Percentiles rank a stretch among this genome's conserved stretches.
Conservation (phyloP, 495 filamentous ascomycete species). For the Talaromyces trachyspermus region DNA sequence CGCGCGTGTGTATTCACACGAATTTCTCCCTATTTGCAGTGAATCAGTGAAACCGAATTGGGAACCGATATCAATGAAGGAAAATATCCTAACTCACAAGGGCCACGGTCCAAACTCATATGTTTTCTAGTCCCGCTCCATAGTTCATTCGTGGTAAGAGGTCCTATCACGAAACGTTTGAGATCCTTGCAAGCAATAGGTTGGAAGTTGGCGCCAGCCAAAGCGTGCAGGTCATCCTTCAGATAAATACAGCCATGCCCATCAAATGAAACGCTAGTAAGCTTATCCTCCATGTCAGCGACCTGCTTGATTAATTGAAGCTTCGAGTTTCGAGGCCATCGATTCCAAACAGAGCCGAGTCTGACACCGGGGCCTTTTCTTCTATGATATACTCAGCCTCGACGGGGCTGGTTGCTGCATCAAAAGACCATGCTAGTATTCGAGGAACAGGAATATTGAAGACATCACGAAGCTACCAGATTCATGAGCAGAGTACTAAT, state of each 20-base stretch:
- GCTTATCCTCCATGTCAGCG: constrained; percentile 30
- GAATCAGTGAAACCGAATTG: no score
- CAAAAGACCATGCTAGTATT: constrained; percentile 26
- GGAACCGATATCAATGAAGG: not conserved
- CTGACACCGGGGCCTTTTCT: constrained; percentile 30
- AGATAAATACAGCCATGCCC: constrained; percentile 35
- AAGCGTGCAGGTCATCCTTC: constrained; percentile 26
- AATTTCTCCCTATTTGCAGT: constrained; percentile 8
- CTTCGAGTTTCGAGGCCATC: constrained; percentile 24
- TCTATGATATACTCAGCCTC: constrained; percentile 34
- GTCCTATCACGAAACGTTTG: constrained; percentile 18
- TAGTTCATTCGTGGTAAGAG: constrained; percentile 10
- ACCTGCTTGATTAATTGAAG: constrained; percentile 25
- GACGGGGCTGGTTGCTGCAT: constrained; percentile 21
- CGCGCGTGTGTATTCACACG: constrained; percentile 12
- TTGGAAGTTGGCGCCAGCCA: constrained; percentile 12
- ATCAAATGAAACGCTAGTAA: constrained; percentile 25
- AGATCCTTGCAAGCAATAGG: constrained; percentile 2
- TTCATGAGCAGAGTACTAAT: constrained; percentile 8
- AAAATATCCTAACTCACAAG: constrained; percentile 12
- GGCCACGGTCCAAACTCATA: constrained; percentile 16
- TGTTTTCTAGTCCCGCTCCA: not conserved
- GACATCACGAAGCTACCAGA: constrained; percentile 25
- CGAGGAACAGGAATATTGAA: constrained; percentile 27
- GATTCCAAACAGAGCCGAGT: constrained; percentile 28